Evolutionary conservation across 2,329 filamentous ascomycete species (phyloP).

Genomic region (Alternaria gansuensis): DNA sequence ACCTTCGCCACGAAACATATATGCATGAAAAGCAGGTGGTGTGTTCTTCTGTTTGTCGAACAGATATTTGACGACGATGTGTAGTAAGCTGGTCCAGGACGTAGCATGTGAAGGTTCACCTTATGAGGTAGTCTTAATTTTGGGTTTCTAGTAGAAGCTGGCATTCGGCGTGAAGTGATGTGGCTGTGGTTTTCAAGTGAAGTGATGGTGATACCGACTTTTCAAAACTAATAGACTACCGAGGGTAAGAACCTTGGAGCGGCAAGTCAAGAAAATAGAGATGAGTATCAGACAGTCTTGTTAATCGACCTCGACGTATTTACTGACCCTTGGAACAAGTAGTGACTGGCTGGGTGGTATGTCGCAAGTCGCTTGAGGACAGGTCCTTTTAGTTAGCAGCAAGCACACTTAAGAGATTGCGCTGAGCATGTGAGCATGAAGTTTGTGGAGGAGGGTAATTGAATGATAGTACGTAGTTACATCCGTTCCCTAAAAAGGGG

Average conservation of each 20-base stretch:
- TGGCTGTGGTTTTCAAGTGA: neutral
- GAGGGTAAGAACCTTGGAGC: neutral
- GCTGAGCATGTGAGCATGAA: neutral
- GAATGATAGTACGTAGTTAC: constrained; percentile 10
- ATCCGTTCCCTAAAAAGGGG: neutral
- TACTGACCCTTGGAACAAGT: neutral
- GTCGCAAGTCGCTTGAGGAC: neutral
- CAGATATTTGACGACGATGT: neutral
- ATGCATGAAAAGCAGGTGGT: fast-evolving
- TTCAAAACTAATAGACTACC: neutral
- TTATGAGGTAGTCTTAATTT: neutral
- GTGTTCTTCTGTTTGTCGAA: neutral
- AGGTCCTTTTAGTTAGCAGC: neutral
- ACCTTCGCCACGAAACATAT: neutral
- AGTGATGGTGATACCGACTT: neutral
- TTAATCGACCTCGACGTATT: neutral
- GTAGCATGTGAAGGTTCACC: neutral
- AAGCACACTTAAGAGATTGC: neutral
- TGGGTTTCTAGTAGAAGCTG: neutral
- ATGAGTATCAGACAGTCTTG: too few relatives aligned
- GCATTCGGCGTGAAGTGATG: neutral
- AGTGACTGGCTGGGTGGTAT: neutral
- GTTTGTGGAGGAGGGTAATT: neutral
- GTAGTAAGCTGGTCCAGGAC: neutral
- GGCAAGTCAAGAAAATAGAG: neutral